These are phyloP conservation scores for Melocanna baccifera DNA, from an alignment of 176 grass and related monocot species.

Conservation along the genomic window DNA sequence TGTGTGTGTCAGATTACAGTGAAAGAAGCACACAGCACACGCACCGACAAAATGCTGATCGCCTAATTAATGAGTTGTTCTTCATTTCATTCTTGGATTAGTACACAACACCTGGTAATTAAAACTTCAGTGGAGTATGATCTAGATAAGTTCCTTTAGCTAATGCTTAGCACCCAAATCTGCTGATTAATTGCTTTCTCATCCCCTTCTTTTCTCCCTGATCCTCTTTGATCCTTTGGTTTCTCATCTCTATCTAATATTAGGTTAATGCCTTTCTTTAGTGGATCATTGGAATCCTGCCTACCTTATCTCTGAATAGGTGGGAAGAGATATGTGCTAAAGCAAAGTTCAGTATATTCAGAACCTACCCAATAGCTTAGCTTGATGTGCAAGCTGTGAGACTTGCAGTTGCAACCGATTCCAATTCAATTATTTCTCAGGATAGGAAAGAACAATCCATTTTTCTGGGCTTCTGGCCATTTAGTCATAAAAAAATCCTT, in stretches of 20 bases:
- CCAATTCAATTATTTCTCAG: constrained; percentile 23
- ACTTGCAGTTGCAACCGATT: not conserved
- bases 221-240: constrained; percentile 40
- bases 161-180: constrained; percentile 33
- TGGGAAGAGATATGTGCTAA: constrained; percentile 32
- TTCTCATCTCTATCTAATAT: constrained; percentile 36
- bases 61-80: not conserved
- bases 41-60: constrained; percentile 14
- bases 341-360: constrained; percentile 36
- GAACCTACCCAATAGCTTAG: constrained; percentile 33
- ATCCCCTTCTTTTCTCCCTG: not conserved
- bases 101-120: not conserved
- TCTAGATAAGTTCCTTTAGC: constrained; percentile 38
- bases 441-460: not conserved
- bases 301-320: constrained; percentile 50
- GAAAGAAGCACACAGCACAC: not conserved
- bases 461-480: not conserved
- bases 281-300: constrained; percentile 53
- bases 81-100: not conserved
- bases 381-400: constrained; percentile 29
- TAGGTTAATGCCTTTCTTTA: constrained; percentile 30
- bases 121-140: constrained; percentile 19
- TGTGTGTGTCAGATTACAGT: constrained; percentile 13
- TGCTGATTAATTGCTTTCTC: constrained; percentile 12
- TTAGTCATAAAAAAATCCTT: not conserved